phyloP scores from a whole-genome alignment of 2,329 filamentous ascomycete species.

The Fusarium proliferatum region DNA sequence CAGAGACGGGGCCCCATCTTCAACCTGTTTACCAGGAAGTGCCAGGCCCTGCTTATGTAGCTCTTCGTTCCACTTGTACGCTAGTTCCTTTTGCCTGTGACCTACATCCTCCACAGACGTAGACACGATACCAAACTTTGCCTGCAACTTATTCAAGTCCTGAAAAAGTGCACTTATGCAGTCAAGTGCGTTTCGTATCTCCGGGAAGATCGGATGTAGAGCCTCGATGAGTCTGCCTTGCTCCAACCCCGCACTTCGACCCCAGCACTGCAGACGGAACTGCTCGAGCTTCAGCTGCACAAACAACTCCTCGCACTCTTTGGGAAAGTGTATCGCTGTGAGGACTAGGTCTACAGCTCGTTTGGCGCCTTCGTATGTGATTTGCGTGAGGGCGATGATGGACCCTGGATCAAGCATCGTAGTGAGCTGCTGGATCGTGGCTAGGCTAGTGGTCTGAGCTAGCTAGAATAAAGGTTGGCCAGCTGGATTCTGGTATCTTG shows the following conservation, averaged over 20 bases:
- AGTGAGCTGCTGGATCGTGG: fast-evolving
- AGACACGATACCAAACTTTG: not conserved
- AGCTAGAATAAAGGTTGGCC: fast-evolving
- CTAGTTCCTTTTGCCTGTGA: not conserved
- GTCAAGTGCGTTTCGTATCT: not conserved
- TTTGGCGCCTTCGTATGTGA: not conserved
- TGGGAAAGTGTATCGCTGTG: not conserved
- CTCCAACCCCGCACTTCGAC: not conserved
- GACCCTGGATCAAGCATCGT: not conserved
- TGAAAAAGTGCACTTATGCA: not conserved
- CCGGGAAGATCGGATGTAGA: not conserved
- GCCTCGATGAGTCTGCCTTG: not conserved
- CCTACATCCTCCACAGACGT: not conserved
- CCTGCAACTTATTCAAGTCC: not conserved
- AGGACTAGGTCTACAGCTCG: not conserved
- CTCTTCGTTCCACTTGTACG: not conserved
- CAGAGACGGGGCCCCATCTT: fast-evolving
- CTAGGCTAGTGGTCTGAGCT: not conserved
- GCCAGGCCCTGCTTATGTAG: not conserved
- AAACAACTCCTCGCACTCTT: not conserved
- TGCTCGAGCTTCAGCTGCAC: not conserved
- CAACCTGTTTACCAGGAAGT: not conserved
- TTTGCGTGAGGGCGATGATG: not conserved
- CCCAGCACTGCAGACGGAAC: conserved; percentile 1
- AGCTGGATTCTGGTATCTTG: not conserved